Evolutionary conservation across 805 yeast genomes (phyloP).

Genomic region (Starmerella geochares): DNA sequence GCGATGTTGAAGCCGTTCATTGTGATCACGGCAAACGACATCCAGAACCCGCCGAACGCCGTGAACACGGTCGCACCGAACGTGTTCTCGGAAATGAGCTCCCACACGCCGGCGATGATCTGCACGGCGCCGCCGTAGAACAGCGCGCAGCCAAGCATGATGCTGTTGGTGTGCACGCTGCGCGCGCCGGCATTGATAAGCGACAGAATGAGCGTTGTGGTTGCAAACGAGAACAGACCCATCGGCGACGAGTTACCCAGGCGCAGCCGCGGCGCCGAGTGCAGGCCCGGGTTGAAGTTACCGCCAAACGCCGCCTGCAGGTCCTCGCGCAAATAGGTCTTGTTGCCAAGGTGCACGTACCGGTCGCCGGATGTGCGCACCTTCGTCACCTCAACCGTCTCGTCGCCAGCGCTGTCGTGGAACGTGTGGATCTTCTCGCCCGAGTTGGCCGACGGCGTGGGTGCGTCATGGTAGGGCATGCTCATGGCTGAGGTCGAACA

Average conservation of each 20-base stretch:
- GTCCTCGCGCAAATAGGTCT: slow-evolving; percentile 38
- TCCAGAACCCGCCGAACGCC: slow-evolving; percentile 54
- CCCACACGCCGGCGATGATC: slow-evolving; percentile 60
- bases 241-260: slow-evolving; percentile 58
- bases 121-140: slow-evolving; percentile 58
- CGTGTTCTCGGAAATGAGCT: slow-evolving; percentile 52
- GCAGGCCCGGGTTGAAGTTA: slow-evolving; percentile 36
- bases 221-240: slow-evolving; percentile 50
- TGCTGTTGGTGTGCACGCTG: slow-evolving; percentile 44
- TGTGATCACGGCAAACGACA: slow-evolving; percentile 48
- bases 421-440: neutral
- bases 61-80: slow-evolving; percentile 47
- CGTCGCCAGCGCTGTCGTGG: neutral
- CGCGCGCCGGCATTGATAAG: slow-evolving; percentile 47
- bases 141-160: slow-evolving; percentile 51
- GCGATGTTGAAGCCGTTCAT: slow-evolving; percentile 44
- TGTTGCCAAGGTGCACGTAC: slow-evolving; percentile 34
- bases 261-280: slow-evolving; percentile 38
- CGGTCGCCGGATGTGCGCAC: slow-evolving; percentile 21
- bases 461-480: neutral
- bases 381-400: slow-evolving; percentile 4
- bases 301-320: slow-evolving; percentile 59
- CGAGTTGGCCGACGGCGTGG: neutral
- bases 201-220: slow-evolving; percentile 52
- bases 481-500: neutral